A percentile compares a stretch with the other conserved stretches of the same genome.
Evolutionary conservation across 2,329 filamentous ascomycete species (phyloP).

Genomic region (Cladosporium colombiae): DNA sequence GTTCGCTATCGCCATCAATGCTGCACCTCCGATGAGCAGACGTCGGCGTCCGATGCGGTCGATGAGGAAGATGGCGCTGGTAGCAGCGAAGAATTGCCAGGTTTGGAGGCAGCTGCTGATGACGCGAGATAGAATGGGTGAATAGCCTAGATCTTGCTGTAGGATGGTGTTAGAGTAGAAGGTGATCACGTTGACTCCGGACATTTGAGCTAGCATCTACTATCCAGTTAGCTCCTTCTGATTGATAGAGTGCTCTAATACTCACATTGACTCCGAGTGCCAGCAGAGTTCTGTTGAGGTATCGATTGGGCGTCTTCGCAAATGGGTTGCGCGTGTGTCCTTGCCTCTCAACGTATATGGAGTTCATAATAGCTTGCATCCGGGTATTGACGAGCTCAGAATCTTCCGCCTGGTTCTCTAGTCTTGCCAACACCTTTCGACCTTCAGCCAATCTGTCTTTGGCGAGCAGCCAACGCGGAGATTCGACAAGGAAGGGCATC

Average conservation of each 20-base stretch:
- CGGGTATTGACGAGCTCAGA: conserved; percentile 26
- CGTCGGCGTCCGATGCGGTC: conserved; percentile 34
- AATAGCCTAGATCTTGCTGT: conserved; percentile 27
- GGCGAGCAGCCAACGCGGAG: conserved; percentile 30
- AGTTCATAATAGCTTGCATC: conserved; percentile 26
- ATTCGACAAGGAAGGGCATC: conserved; percentile 37
- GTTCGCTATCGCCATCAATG: conserved; percentile 32
- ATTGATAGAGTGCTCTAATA: conserved; percentile 50
- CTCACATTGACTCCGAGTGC: conserved; percentile 43
- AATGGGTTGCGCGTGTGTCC: conserved; percentile 30
- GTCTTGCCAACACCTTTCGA: conserved; percentile 30
- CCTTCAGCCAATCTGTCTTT: conserved; percentile 31
- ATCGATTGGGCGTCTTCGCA: conserved; percentile 28
- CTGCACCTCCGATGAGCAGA: conserved; percentile 32
- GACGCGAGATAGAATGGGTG: conserved; percentile 26
- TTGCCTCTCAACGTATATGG: conserved; percentile 27
- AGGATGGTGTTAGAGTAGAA: conserved; percentile 33
- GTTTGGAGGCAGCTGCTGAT: conserved; percentile 32
- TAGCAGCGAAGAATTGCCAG: conserved; percentile 33
- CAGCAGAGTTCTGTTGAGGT: conserved; percentile 31
- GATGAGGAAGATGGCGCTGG: conserved; percentile 32
- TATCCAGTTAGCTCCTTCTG: not conserved
- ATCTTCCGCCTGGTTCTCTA: conserved; percentile 28
- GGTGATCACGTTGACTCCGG: conserved; percentile 32
- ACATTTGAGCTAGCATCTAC: conserved; percentile 29